Evolutionary conservation across 306 rosid genomes (phyloP).

Genomic region (Cucurbita moschata): DNA sequence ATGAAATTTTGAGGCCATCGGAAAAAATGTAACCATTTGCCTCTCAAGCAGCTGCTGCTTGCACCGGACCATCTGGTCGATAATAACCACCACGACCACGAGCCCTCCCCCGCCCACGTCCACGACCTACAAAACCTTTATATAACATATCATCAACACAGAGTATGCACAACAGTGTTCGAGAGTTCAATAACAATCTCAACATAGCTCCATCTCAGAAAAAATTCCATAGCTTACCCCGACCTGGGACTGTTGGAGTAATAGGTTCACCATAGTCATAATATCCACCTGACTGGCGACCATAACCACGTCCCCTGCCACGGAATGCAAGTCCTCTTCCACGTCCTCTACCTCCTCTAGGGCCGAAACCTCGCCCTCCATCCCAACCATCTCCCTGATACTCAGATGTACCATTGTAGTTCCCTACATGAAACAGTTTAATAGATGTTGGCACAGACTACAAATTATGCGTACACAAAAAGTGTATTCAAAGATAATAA

Average conservation of each 20-base stretch:
- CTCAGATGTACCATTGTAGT: conserved; percentile 51
- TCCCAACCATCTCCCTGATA: conserved; percentile 68
- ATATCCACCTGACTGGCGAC: conserved; percentile 33
- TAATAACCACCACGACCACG: conserved; percentile 30
- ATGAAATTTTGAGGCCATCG: conserved; percentile 35
- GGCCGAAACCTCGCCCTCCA: conserved; percentile 58
- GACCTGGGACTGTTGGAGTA: conserved; percentile 45
- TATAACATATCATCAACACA: background rate
- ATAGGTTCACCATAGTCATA: conserved; percentile 52
- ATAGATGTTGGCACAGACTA: background rate
- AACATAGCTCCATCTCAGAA: too few relatives aligned
- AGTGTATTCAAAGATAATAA: conserved; percentile 4
- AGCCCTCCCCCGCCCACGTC: conserved; percentile 61
- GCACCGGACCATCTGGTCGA: conserved; percentile 30
- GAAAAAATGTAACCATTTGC: conserved; percentile 21
- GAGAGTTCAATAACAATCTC: background rate
- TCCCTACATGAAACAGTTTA: conserved; percentile 20
- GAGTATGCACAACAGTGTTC: background rate
- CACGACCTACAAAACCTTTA: conserved; percentile 39
- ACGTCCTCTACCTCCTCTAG: conserved; percentile 73
- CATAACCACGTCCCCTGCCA: conserved; percentile 57
- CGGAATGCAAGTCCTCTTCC: conserved; percentile 38
- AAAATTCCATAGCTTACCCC: conserved; percentile 32
- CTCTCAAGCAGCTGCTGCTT: conserved; percentile 33
- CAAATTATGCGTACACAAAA: background rate